Base-by-base conservation (phyloP, 306 rosid species). In the Malus asiatica region DNA sequence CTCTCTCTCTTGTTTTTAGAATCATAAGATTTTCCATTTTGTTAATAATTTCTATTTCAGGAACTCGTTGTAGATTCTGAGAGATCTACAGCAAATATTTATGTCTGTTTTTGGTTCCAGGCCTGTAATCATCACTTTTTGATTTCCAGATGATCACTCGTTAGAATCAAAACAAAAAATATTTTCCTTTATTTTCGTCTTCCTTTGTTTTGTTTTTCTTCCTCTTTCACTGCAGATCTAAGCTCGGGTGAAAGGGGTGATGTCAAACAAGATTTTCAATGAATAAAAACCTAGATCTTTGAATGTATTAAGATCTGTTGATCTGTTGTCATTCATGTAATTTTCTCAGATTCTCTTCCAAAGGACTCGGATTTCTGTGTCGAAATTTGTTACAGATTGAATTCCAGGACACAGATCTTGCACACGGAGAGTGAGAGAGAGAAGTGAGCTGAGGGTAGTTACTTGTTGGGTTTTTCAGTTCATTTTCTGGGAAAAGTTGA, bases 71-170 rank as follows among this genome's bases (percentile, higher is more conserved):
- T 77, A 78, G 89, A 82, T 88, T 78, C 87, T 59, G 33, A 51
- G 79, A 81, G 83, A 87, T 88, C 93, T 85, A 75, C 32, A n/a
- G 29, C 70, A 5, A 61, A 10, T 19, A 23, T 53, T 38, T 42
- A 12, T 8, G 8, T 30, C 18, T 13, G 19, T 65, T 38, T 32
- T 25, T 32, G 19, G 25, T 64, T 73, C 9, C 48, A 8, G 68
- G 25, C 30, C 51, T 62, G 76, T 77, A 48, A 83, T 84, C 87
- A 87, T 81, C 84, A 80, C 78, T 57, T 27, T 79, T 79, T 80
- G 80, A 79, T 83, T 84, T 77, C 77, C 53, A 42, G 83, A 62
- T 78, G 64, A 76, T 74, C 79, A 32, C 73, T 62, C 46, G 4
- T 66, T 32, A 7, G 30, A 71, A 32, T 35, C 48, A 53, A 71